Base-by-base conservation (phyloP, 2,329 filamentous ascomycete species). In the Exophiala phaeomuriformis region DNA sequence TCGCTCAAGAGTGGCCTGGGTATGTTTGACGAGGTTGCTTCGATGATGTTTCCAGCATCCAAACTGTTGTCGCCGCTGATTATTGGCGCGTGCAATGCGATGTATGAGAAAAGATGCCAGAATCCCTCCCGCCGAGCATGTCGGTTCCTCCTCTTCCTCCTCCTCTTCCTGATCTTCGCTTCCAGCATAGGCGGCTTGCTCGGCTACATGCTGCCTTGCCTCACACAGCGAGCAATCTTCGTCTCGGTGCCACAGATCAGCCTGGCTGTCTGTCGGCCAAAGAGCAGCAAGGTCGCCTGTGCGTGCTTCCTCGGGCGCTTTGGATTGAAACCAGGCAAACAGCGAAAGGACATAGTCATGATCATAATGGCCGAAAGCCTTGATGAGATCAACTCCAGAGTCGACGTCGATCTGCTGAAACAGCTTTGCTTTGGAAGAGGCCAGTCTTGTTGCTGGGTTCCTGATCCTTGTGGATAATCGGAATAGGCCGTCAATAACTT, bases 1-100 rank as follows among this genome's bases (percentile, higher is more conserved):
- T 36, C n/a, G 33, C 33, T 36, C 33, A 7, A 36, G n/a, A n/a
- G 33, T n/a, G 7, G n/a, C 7, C 33, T 36, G 7, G 7, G 37
- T 41, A 12, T 41, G 6, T 41, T 41, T 12, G 9, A 12, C 45
- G 19, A 56, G 43, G 37, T 59, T 54, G 9, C 29, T 31, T 37
- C 29, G 53, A 42, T 57, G 56, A n/a, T 29, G 10, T 10, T 47
- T 41, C 56, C 57, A 58, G 44, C 58, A 53, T 9, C 32, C 45
- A 33, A 60, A 56, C 35, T 58, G 57, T 46, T 56, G 44, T 42
- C 56, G 53, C 31, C 57, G 40, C 9, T 19, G 41, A n/a, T 46
- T 58, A 29, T 56, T 60, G 10, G 57, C 56, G 9, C 42, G 49
- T 12, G 57, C 55, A 41, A 60, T 40, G 6, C 57, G 55, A 10